These are phyloP conservation scores for Brassica cretica DNA, from an alignment of 345 rosid species.

Conservation along the genomic window DNA sequence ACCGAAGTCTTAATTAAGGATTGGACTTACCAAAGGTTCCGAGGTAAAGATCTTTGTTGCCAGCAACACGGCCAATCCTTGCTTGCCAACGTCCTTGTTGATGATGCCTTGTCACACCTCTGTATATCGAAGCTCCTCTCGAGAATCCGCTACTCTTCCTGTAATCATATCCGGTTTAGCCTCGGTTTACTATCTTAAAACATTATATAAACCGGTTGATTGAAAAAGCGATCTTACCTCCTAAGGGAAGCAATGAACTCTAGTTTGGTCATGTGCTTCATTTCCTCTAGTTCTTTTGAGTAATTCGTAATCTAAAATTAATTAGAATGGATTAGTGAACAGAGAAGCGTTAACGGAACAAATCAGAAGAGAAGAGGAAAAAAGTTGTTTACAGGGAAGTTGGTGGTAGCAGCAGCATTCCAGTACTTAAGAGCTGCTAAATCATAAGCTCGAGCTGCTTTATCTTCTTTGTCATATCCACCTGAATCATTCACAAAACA, in stretches of 20 bases:
- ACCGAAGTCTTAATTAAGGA: not conserved
- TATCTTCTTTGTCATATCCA: conserved; percentile 98
- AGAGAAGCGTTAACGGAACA: not conserved
- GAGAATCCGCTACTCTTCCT: conserved; percentile 99
- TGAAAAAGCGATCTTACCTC: conserved; percentile 48
- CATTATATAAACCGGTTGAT: not conserved
- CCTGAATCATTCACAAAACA: conserved; percentile 47
- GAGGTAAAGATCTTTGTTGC: conserved; percentile 92
- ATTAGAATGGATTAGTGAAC: conserved; percentile 12
- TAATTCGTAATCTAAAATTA: conserved; percentile 58
- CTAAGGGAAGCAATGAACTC: conserved; percentile 93
- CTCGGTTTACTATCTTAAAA: not conserved
- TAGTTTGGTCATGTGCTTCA: conserved; percentile 86
- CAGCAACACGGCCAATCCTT: conserved; percentile 96
- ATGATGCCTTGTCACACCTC: conserved; percentile 98
- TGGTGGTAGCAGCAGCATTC: conserved; percentile 94
- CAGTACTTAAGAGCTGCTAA: conserved; percentile 95
- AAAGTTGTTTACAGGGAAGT: conserved; percentile 63
- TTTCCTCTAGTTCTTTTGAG: conserved; percentile 76
- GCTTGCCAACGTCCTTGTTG: conserved; percentile 99
- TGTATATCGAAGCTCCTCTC: conserved; percentile 92
- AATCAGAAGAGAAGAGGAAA: not conserved
- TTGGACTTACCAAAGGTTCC: conserved; percentile 83
- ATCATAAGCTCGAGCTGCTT: conserved; percentile 95
- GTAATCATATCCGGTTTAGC: conserved; percentile 2